Evolutionary conservation across 192 early-diverging fungal species (phyloP), one percentile per base, ranked within the genome.

Genomic region (Lobosporangium transversale): DNA sequence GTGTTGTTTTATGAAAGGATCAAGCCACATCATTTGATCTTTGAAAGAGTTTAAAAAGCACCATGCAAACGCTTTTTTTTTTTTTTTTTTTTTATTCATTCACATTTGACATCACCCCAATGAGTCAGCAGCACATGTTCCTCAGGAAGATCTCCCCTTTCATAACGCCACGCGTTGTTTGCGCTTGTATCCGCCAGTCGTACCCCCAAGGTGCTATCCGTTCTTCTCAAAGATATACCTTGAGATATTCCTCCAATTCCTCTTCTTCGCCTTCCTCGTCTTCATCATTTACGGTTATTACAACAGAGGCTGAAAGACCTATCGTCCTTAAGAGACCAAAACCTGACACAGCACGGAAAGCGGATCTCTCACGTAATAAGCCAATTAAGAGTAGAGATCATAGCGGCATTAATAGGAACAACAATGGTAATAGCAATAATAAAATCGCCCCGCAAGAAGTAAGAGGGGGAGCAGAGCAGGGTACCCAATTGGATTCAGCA

Each of bases 91-190:
- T 14, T 40, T 14, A 40, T 40, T 14, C 37, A 40, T 14, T 10
- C 37, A 40, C 37, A 40, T 14, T 40, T 14, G 14, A 14, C 8
- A 40, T 40, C 47, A 49, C 21, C 21, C 47, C 47, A 7, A 58
- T 58, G 56, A 58, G 56, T 40, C 42, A 45, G 17, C 56, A 58
- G n/a, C 56, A 58, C 17, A 44, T 14, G 45, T 42, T 58, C 56
- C 9, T 27, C 4, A 43, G 15, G 26, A 15, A 29, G 3, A 21
- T 58, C 12, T 27, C 45, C 23, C 27, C 56, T 14, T 2, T 29
- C 3, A 18, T 23, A 4, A 2, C 18, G n/a, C 36, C 37, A 3
- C 33, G 36, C 27, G 14, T 2, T 11, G 10, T 9, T 20, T n/a
- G n/a, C 24, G 20, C 36, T 40, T 40, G 21, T 20, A 26, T 21